Conservation (phyloP, 2,329 filamentous ascomycete genomes). For the Teratosphaeria pseudoeucalypti region DNA sequence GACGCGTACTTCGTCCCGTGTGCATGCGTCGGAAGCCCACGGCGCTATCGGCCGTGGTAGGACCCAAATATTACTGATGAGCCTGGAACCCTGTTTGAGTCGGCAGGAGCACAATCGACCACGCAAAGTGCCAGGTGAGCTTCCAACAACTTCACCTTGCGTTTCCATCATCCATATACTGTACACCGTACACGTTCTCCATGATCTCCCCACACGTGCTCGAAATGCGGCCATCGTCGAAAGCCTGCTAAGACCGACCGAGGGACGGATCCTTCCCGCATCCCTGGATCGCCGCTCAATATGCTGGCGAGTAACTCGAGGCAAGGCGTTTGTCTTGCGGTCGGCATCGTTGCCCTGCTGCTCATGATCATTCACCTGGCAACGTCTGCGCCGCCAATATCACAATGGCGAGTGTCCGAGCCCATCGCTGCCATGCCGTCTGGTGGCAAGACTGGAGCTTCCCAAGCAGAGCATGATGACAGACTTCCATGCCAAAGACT, state of each 20-base stretch:
- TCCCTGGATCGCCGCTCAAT: background rate
- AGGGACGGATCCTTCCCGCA: background rate
- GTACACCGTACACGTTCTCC: no score
- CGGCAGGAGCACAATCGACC: background rate
- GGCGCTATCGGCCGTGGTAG: background rate
- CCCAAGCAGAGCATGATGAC: background rate
- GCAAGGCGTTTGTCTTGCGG: background rate
- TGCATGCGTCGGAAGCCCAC: background rate
- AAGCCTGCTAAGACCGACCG: background rate
- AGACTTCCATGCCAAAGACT: constrained; percentile 6
- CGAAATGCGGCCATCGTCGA: background rate
- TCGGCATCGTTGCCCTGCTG: background rate
- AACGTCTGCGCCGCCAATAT: background rate
- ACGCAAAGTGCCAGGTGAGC: background rate
- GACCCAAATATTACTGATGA: background rate
- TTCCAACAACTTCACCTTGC: background rate
- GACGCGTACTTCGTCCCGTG: background rate
- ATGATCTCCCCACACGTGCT: no score
- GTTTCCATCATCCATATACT: background rate
- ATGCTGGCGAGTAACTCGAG: background rate
- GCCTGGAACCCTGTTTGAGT: background rate
- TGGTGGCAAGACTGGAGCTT: background rate
- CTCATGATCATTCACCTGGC: background rate
- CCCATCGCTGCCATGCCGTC: background rate
- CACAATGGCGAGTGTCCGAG: background rate